Percentiles rank a stretch among this genome's conserved stretches.
Conservation (phyloP, 768 basidiomycete genomes). For the Lactarius trivialis region DNA sequence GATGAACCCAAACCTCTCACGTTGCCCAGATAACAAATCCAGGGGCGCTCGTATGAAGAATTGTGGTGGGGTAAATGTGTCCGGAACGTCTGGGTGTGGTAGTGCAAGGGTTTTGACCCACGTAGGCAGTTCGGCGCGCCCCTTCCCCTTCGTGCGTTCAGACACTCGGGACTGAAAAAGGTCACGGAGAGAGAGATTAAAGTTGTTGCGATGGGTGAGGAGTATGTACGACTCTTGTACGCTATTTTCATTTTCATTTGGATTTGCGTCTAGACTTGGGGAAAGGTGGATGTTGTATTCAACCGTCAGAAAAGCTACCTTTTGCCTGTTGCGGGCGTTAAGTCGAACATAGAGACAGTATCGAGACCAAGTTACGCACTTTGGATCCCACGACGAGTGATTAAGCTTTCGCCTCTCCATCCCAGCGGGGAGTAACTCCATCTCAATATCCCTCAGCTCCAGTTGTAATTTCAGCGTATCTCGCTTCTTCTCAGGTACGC, state of each 20-base stretch:
- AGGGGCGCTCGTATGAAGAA: slow-evolving; percentile 51
- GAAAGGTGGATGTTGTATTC: slow-evolving; percentile 65
- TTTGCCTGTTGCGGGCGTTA: slow-evolving; percentile 42
- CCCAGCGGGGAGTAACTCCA: slow-evolving; percentile 71
- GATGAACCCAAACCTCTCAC: slow-evolving; percentile 38
- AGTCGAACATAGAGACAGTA: slow-evolving; percentile 3
- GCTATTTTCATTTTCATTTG: slow-evolving; percentile 35
- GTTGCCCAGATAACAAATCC: slow-evolving; percentile 25
- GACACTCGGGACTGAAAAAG: slow-evolving; percentile 43
- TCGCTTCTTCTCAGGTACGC: slow-evolving; percentile 45
- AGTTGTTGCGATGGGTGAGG: slow-evolving; percentile 58
- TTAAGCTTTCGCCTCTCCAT: slow-evolving; percentile 77
- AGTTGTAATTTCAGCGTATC: slow-evolving; percentile 65
- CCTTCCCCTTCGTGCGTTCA: slow-evolving; percentile 39
- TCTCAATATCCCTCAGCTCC: slow-evolving; percentile 57
- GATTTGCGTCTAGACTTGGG: slow-evolving; percentile 35
- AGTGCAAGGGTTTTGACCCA: slow-evolving; percentile 53
- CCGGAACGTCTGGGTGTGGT: slow-evolving; percentile 49
- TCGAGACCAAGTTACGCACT: slow-evolving; percentile 37
- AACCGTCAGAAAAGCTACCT: slow-evolving; percentile 61
- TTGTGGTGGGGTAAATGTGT: slow-evolving; percentile 48
- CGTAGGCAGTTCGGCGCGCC: slow-evolving; percentile 38
- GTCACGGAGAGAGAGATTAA: slow-evolving; percentile 43
- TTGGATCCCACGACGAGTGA: slow-evolving; percentile 77
- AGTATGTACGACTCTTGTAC: slow-evolving; percentile 40